phyloP scores from a whole-genome alignment of 345 rosid genomes.

The Eucalyptus virginea region DNA sequence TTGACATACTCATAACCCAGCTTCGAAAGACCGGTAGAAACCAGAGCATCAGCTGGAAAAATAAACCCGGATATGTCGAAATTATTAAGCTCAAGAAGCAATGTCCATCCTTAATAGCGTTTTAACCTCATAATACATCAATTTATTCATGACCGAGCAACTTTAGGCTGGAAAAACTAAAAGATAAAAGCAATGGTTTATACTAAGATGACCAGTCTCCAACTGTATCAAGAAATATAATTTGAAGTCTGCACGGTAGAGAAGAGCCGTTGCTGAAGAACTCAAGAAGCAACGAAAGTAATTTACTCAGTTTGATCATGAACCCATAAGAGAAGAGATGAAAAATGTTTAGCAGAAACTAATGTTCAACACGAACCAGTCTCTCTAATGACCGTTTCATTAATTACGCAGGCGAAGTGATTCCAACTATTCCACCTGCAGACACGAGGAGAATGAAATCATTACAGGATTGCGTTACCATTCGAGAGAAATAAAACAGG shows the following conservation, averaged over 20 bases:
- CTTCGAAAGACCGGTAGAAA: slow-evolving; percentile 66
- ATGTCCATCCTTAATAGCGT: background rate
- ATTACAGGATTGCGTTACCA: background rate
- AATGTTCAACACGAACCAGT: slow-evolving; percentile 27
- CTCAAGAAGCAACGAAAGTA: background rate
- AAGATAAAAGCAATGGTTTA: background rate
- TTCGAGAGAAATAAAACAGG: background rate
- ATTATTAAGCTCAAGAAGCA: background rate
- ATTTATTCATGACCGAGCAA: background rate
- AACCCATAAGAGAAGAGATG: background rate
- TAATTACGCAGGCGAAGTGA: slow-evolving; percentile 58
- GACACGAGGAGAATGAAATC: background rate
- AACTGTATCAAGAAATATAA: background rate
- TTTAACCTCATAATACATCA: background rate
- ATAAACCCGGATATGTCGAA: background rate
- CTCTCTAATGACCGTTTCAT: slow-evolving; percentile 54
- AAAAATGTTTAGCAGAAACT: background rate
- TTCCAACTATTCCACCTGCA: slow-evolving; percentile 98
- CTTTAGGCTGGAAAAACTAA: background rate
- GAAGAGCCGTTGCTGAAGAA: background rate
- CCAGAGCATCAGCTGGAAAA: slow-evolving; percentile 65
- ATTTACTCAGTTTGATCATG: background rate
- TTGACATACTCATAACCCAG: slow-evolving; percentile 79
- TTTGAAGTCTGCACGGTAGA: background rate
- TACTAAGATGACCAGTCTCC: background rate